Conservation (phyloP, 768 basidiomycete species). For the Leucosporidium creatinivorum region DNA sequence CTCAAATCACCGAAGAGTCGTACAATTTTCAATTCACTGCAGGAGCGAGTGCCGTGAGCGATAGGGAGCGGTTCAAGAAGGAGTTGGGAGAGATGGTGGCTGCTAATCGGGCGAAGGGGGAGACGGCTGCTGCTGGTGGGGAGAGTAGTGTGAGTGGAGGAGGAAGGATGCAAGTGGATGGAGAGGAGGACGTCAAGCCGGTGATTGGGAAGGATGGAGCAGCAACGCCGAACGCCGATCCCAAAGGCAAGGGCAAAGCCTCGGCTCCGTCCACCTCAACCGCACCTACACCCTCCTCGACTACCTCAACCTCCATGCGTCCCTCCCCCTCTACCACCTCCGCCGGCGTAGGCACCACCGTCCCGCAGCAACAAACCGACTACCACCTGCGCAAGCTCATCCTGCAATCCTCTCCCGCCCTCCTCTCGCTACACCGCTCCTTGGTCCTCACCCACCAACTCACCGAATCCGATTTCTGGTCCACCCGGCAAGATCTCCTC, state of each 20-base stretch:
- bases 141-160: conserved; percentile 18
- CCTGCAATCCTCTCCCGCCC: conserved; percentile 13
- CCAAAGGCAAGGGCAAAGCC: conserved; percentile 11
- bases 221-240: not conserved
- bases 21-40: conserved; percentile 69
- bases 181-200: too few species aligned
- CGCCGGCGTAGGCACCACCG: not conserved
- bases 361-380: not conserved
- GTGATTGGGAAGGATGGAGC: too few species aligned
- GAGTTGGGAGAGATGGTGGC: conserved; percentile 70
- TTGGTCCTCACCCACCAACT: conserved; percentile 79
- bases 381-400: conserved; percentile 19
- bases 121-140: conserved; percentile 38
- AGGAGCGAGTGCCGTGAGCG: conserved; percentile 55
- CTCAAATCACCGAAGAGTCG: conserved; percentile 48
- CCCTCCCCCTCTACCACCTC: not conserved
- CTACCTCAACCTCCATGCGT: not conserved
- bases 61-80: conserved; percentile 75
- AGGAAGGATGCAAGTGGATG: too few species aligned
- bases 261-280: not conserved
- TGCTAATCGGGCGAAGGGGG: conserved; percentile 54
- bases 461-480: conserved; percentile 94
- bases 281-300: not conserved
- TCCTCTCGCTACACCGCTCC: conserved; percentile 63
- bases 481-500: conserved; percentile 71